Base-by-base conservation (phyloP, 257 asterid genomes). In the Leonotis leonurus region DNA sequence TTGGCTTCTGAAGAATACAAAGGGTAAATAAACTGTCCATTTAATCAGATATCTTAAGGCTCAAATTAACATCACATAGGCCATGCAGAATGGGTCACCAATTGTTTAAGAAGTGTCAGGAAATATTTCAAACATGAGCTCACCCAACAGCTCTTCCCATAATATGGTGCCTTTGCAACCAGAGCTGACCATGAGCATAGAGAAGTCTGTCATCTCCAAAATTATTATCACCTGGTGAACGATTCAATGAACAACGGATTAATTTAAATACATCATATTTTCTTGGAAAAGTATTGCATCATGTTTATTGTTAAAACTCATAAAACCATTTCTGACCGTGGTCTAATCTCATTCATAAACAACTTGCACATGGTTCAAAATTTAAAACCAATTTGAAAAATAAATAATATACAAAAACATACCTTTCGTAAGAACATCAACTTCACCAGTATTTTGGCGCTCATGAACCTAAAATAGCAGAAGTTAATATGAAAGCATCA, bases 121-220 rank as follows among this genome's bases (percentile, higher is more conserved):
- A 50, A 43, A 33, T 30, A 61, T 36, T 60, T 49, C 37, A 60
- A 60, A n/a, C 20, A 40, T 63, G 56, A 75, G 76, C 89, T 89
- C 71, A 93, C 99, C 99, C 99, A 41, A 93, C 95, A 62, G 97
- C 99, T 84, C 99, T 83, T 67, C 99, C 99, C 99, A 93, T 87
- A 56, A 93, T 89, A 69, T 93, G 97, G 54, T 89, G 92, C 72
- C 94, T 81, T 33, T 89, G 83, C 64, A 93, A 78, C 99, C 99
- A 93, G 39, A 78, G 95, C 75, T 93, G 99, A 57, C 99, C 99
- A 0, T 87, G 88, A 62, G 99, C 99, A 66, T 93, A 93, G 39
- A 93, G 84, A 78, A 83, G 95, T 75, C 97, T 82, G 83, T 93
- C 99, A 69, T 93, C 99, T 60, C 93, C 96, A 67, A 76, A 79